Percentiles rank a stretch among this genome's conserved stretches.
These are phyloP conservation scores for Glarea lozoyensis DNA, from an alignment of 495 filamentous ascomycete genomes.

Conservation along the genomic window DNA sequence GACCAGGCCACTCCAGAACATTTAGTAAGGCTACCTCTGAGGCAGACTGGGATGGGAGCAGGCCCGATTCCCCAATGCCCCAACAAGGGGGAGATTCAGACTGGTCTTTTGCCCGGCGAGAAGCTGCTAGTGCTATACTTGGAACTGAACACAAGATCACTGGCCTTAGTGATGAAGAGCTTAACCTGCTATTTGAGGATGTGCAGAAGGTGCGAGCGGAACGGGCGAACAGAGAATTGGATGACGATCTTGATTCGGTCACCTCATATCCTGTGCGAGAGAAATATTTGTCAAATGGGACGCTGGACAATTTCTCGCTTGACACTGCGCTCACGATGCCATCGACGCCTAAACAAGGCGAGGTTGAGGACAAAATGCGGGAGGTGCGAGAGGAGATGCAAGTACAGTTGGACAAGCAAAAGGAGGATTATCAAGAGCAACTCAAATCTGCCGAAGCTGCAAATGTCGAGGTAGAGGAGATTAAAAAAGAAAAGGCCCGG, in stretches of 20 bases:
- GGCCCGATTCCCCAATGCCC: conserved; percentile 73
- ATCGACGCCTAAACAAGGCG: conserved; percentile 74
- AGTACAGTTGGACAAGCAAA: conserved; percentile 75
- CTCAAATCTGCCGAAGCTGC: conserved; percentile 70
- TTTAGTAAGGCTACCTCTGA: conserved; percentile 63
- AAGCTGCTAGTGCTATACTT: conserved; percentile 83
- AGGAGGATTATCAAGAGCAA: conserved; percentile 73
- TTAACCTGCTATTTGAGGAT: conserved; percentile 92
- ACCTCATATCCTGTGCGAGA: conserved; percentile 83
- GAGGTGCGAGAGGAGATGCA: conserved; percentile 84
- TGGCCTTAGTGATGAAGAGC: conserved; percentile 82
- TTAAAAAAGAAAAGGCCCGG: conserved; percentile 70
- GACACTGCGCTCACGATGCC: conserved; percentile 93
- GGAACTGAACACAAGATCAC: conserved; percentile 89
- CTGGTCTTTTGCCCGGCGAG: conserved; percentile 89
- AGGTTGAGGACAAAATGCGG: conserved; percentile 62
- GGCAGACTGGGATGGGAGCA: conserved; percentile 53
- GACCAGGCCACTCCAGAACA: conserved; percentile 66
- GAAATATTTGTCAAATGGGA: conserved; percentile 94
- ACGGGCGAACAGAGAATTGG: conserved; percentile 57
- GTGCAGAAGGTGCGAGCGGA: conserved; percentile 81
- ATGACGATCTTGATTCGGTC: conserved; percentile 84
- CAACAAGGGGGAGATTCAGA: conserved; percentile 71
- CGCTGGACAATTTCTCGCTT: conserved; percentile 91
- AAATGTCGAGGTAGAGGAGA: conserved; percentile 72